phyloP scores from a whole-genome alignment of 2,329 filamentous ascomycete genomes.

The Pestalotiopsis sp. region DNA sequence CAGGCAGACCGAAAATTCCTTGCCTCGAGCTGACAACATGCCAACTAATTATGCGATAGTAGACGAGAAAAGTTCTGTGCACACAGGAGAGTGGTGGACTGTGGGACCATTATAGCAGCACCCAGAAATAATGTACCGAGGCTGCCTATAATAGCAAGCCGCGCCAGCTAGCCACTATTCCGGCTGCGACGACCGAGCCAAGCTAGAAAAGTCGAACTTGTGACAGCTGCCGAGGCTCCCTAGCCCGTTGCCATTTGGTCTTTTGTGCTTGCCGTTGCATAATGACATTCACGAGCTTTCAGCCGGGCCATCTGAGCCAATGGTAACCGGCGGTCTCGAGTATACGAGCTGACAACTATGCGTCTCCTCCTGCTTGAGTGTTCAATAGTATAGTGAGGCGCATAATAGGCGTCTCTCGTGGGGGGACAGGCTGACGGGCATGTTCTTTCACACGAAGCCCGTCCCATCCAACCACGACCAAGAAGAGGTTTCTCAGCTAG shows the following conservation, averaged over 20 bases:
- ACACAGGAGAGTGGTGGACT: not conserved
- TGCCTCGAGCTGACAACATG: too few species aligned
- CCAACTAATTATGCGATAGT: too few species aligned
- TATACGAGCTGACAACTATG: too few species aligned
- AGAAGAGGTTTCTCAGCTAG: not conserved
- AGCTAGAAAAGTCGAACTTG: not conserved
- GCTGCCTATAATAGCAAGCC: not conserved
- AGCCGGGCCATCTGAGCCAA: too few species aligned
- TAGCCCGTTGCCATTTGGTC: not conserved
- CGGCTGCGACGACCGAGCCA: not conserved
- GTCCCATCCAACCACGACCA: not conserved
- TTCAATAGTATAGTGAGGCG: not conserved
- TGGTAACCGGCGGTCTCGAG: too few species aligned
- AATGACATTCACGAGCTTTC: too few species aligned
- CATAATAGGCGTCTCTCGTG: not conserved
- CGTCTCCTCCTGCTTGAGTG: not conserved
- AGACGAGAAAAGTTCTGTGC: not conserved
- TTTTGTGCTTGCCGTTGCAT: not conserved
- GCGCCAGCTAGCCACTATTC: not conserved
- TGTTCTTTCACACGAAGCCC: not conserved
- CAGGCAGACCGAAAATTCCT: too few species aligned
- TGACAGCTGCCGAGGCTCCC: not conserved
- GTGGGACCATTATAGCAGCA: not conserved
- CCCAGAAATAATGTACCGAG: not conserved
- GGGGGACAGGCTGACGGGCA: not conserved